These are phyloP conservation scores for Colletotrichum destructivum DNA, from an alignment of 2,329 filamentous ascomycete species.

Conservation along the genomic window DNA sequence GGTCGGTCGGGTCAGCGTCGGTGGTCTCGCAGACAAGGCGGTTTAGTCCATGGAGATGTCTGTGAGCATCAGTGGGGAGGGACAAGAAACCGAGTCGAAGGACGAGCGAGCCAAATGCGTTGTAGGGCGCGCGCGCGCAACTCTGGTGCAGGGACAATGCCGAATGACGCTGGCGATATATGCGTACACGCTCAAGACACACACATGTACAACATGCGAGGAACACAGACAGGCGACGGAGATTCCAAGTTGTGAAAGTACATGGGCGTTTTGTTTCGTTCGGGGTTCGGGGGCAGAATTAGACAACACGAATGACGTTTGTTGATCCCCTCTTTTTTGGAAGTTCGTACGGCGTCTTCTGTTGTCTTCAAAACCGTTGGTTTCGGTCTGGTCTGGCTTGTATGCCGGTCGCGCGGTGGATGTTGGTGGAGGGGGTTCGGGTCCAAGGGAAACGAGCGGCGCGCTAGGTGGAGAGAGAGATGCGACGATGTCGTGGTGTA, in stretches of 20 bases:
- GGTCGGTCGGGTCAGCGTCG: not conserved
- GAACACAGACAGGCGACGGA: not conserved
- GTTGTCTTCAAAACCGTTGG: constrained; percentile 25
- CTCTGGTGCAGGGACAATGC: constrained; percentile 1
- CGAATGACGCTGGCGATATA: constrained; percentile 21
- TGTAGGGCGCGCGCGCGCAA: constrained; percentile 22
- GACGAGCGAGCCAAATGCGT: constrained; percentile 1
- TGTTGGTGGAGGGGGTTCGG: constrained; percentile 18
- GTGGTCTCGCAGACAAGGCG: not conserved
- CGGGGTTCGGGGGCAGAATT: not conserved
- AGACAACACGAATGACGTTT: not conserved
- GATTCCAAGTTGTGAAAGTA: constrained; percentile 5
- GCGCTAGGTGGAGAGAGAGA: not conserved
- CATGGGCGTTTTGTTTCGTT: not conserved
- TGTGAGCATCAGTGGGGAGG: constrained; percentile 17
- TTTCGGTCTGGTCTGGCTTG: constrained; percentile 3
- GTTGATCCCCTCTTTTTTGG: not conserved
- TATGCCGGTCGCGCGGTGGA: constrained; percentile 27
- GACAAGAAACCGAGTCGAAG: constrained; percentile 20
- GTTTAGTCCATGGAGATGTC: constrained; percentile 16
- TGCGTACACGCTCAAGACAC: not conserved
- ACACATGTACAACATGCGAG: constrained; percentile 6
- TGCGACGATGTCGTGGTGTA: constrained; percentile 6
- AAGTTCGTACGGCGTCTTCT: not conserved
- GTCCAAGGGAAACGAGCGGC: constrained; percentile 32